Conservation (phyloP, 129 eudicot genomes). For the Arctium minus region DNA sequence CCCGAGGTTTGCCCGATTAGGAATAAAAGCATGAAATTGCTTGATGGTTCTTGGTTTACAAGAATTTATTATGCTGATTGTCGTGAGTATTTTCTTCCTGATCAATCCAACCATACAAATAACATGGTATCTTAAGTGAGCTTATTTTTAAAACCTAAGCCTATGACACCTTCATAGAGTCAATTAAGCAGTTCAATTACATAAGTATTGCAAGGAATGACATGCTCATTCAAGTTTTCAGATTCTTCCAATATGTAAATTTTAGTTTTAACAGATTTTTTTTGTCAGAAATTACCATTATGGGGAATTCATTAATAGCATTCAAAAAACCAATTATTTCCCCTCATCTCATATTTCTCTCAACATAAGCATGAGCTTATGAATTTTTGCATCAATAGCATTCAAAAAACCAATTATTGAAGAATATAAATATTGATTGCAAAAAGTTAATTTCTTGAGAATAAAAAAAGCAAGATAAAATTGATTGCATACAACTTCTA, state of each 20-base stretch:
- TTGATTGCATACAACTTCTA: neutral
- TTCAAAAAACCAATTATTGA: neutral
- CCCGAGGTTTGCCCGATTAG: neutral
- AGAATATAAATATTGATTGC: constrained; percentile 2
- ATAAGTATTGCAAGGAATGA: neutral
- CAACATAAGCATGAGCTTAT: neutral
- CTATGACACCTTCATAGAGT: neutral
- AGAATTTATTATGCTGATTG: too few relatives aligned
- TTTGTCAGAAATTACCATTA: neutral
- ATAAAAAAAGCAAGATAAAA: neutral
- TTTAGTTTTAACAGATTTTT: neutral
- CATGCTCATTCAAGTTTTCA: neutral
- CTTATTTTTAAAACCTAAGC: neutral
- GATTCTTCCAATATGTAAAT: neutral
- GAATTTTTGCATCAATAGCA: neutral
- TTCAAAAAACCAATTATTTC: neutral
- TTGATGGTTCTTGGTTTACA: too few relatives aligned
- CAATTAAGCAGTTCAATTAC: neutral
- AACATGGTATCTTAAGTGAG: neutral
- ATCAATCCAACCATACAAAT: neutral
- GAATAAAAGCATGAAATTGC: too few relatives aligned
- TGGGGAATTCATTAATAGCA: neutral
- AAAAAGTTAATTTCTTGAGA: neutral
- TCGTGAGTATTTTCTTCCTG: neutral
- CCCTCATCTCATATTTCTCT: neutral